Evolutionary conservation across 257 asterid genomes (phyloP), one percentile per base, ranked within the genome.

Genomic region (Solanum pinnatisectum): DNA sequence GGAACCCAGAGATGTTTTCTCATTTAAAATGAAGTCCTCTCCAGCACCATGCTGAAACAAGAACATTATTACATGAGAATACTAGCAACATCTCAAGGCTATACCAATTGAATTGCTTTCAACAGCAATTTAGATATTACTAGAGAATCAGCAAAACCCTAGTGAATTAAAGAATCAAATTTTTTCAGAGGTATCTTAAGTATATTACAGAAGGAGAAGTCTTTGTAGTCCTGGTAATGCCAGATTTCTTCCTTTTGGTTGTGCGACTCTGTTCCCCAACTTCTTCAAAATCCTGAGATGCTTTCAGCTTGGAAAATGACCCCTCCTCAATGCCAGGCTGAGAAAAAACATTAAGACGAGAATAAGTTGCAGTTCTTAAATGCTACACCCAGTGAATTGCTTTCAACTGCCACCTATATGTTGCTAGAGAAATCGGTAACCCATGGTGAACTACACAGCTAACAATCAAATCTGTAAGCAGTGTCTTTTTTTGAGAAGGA

Each of bases 1-100:
- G 40, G 46, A 37, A 40, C 40, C 70, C 46, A 25, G 88, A 86
- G 88, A 52, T 60, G 35, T 44, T 86, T 73, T 78, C 88, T 44
- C 59, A 32, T 86, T 73, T 71, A 77, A 71, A 72, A 52, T 36
- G 14, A 65, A 86, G 33, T 18, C 86, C 42, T 86, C 88, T 49
- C 83, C 84, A 8, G 83, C 36, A 72, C 71, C 83, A 23, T 49
- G 85, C 88, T 86, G 85, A 86, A 49, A 73, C 84, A 86, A 72
- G 25, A 79, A 73, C 46, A 33, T 79, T 73, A 33, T 32, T 52
- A 63, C 70, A 30, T 82, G 70, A 82, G 70, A 79, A 81, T 30
- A 81, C 85, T 46, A 30, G 68, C 42, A 81, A 81, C 23, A 81
- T 30, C 85, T 30, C 70, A 49, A 82, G 40, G 70, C 86, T 82